Conservation (phyloP, 2,329 filamentous ascomycete species). For the Coniochaeta prunicola region DNA sequence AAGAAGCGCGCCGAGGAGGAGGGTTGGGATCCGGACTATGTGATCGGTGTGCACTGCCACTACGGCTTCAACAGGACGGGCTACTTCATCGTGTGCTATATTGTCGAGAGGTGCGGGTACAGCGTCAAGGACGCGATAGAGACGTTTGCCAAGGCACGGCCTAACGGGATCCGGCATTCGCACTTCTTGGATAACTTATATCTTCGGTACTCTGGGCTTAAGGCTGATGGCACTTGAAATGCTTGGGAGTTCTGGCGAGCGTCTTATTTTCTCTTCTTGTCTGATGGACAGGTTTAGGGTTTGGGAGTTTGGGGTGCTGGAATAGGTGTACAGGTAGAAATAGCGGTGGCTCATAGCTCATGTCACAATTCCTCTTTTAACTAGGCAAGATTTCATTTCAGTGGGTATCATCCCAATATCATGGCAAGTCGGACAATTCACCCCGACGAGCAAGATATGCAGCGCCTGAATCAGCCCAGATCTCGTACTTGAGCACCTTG, state of each 20-base stretch:
- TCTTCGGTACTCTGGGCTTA: constrained; percentile 59
- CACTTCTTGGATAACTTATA: constrained; percentile 83
- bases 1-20: constrained; percentile 34
- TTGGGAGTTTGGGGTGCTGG: background rate
- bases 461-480: constrained; percentile 30
- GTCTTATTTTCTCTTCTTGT: background rate
- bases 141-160: constrained; percentile 63
- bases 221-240: background rate
- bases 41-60: constrained; percentile 86
- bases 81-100: constrained; percentile 82
- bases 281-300: background rate
- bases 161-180: constrained; percentile 80
- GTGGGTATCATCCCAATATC: background rate
- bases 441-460: constrained; percentile 48
- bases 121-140: constrained; percentile 70
- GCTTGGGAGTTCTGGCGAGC: background rate
- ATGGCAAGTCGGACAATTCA: constrained; percentile 16
- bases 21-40: constrained; percentile 31
- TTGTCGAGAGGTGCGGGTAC: constrained; percentile 74
- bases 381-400: background rate
- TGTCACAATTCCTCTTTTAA: too few species aligned
- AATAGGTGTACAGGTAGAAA: background rate
- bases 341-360: background rate
- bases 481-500: constrained; percentile 23
- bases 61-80: constrained; percentile 95